These are phyloP conservation scores for Davidsoniella neocaledoniae DNA, from an alignment of 2,329 filamentous ascomycete genomes.

Conservation along the genomic window DNA sequence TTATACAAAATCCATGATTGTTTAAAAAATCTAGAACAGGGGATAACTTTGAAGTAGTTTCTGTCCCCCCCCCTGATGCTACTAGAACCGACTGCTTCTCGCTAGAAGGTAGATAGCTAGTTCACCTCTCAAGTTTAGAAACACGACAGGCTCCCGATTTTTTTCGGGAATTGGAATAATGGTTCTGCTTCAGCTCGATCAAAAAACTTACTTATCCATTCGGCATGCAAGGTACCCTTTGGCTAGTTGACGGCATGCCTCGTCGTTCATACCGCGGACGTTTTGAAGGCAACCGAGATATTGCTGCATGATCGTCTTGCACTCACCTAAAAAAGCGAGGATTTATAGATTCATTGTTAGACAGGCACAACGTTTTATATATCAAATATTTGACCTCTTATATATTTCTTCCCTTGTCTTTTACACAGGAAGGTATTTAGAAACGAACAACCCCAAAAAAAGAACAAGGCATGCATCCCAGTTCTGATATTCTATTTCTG, in stretches of 20 bases:
- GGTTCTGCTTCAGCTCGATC: neutral
- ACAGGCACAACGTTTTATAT: neutral
- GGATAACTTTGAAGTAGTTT: too few species aligned
- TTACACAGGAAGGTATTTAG: too few species aligned
- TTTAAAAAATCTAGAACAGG: too few species aligned
- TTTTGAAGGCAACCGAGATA: constrained; percentile 82
- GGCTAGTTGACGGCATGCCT: constrained; percentile 68
- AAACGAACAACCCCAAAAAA: too few species aligned
- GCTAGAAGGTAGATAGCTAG: neutral
- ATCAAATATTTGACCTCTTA: neutral
- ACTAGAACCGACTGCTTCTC: too few species aligned
- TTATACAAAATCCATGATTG: too few species aligned
- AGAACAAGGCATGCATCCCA: too few species aligned
- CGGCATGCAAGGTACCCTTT: constrained; percentile 81
- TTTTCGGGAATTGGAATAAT: neutral
- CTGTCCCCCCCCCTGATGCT: too few species aligned
- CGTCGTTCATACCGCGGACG: constrained; percentile 67
- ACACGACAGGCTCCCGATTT: neutral
- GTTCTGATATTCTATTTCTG: too few species aligned
- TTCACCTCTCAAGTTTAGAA: too few species aligned
- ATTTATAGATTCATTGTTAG: neutral
- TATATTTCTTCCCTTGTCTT: neutral
- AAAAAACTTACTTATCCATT: constrained; percentile 65
- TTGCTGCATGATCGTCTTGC: constrained; percentile 69
- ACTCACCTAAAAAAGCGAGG: constrained; percentile 49